Base-by-base conservation (phyloP, 2,329 filamentous ascomycete species). In the Fusarium tjaetaba region DNA sequence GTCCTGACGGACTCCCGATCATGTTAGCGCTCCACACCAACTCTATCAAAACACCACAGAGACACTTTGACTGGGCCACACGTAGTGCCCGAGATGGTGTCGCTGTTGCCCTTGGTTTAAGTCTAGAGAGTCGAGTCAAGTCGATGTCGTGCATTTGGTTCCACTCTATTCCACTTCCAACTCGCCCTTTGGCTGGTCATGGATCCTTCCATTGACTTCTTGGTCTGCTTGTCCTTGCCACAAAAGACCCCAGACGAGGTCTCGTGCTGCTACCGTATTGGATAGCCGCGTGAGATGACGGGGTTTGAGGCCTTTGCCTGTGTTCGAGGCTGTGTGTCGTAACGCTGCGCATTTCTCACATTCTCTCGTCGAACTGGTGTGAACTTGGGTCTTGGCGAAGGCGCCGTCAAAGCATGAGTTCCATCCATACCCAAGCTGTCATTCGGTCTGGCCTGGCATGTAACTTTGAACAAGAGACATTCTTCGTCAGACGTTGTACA, bases 141-240 rank as follows among this genome's bases (percentile, higher is more conserved):
- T 85, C 81, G 82, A 85, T 85, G 81, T 81, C 77, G 78, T 81
- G 80, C 80, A 80, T 80, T 63, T 53, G 73, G 69, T 48, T 30
- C 51, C 51, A 55, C 51, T 30, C 49, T 53, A 53, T 55, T 68
- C 65, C 58, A 56, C 24, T 42, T 26, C 41, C 58, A 55, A 56
- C 15, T 42, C 58, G 18, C 18, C 32, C n/a, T 61, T 26, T 58
- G 61, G 53, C 48, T 48, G 61, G 49, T 32, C 41, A 28, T 36
- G 57, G 34, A 46, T 48, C 32, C 26, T 52, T 38, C 24, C 39
- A 46, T 43, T 59, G 60, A 43, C 38, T 43, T 43, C 57, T 61
- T 59, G 60, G 24, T 68, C 46, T 69, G 42, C 66, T 49, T 61
- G 42, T 41, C 70, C 68, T 76, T 79, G 79, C 80, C 78, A 76